Evolutionary conservation across 441 rosid species (phyloP), one percentile per base, ranked within the genome.

Genomic region (Cnidoscolus chayamansa): DNA sequence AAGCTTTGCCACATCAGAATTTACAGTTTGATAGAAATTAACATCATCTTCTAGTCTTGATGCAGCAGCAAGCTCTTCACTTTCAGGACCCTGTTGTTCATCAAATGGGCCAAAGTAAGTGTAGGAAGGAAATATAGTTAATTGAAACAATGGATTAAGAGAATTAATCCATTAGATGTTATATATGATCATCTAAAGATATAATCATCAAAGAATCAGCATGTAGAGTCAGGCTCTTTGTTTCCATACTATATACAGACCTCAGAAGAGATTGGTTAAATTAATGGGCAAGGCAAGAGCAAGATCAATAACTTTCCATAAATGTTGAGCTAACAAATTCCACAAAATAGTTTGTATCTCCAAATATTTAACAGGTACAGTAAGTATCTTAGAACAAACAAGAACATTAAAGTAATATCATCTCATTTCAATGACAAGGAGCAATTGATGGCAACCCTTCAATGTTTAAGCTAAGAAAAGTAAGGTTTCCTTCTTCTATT

Each of bases 41-140:
- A 91, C 94, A 79, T 89, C 98, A 80, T 93, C 96, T 89, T 95
- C 95, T 72, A 81, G 85, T 77, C 94, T 87, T 45, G 96, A 90
- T 77, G 98, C 96, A 74, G 96, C 92, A 56, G 91, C 87, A 65
- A 93, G 84, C 76, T 91, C 92, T 48, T 91, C 96, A 35, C 90
- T 89, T 78, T 95, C 95, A 32, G 77, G 82, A 64, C 98, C 97
- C 98, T 94, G 79, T 57, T 13, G 61, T 62, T 48, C 20, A 53
- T 8, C 8, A 7, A 40, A 40, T 25, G 75, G 13, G 40, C 69
- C 48, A 62, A 73, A 31, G 20, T 13, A 10, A 53, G 50, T 54
- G 40, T 65, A 43, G 45, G 3, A 67, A 43, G 45, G 3, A 10
- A 16, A 72, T 25, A 17, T 2, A 43, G 16, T 6, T 13, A 56